Base-by-base conservation (phyloP, 495 filamentous ascomycete species). In the Talaromyces adpressus region DNA sequence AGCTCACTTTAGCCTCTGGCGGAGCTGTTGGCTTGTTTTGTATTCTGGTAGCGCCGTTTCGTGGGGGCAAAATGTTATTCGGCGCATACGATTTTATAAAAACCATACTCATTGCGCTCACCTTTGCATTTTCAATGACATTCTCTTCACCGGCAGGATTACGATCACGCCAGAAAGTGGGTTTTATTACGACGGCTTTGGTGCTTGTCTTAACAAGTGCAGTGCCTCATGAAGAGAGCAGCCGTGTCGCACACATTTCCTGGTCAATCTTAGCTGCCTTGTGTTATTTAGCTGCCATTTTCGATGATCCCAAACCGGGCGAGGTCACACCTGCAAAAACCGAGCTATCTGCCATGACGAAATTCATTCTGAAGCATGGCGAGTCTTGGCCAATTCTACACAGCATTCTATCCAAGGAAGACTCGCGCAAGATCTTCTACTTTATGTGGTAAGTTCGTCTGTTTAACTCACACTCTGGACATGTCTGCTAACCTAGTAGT, bases 371-470 rank as follows among this genome's bases (percentile, higher is more conserved):
- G 22, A 81, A 76, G 0, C 78, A 81, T 39, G 86, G 86, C 18
- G 81, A 89, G 61, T 79, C 78, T 29, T 93, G 86, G 74, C 91
- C 92, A 3, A 72, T 98, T 14, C 64, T 96, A 14, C 86, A 96
- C 63, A 87, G 91, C 62, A 92, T 99, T 63, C 74, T 99, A 63
- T 83, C 87, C 25, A 92, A 97, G 67, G 93, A 92, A 67, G 93
- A 99, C 72, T 98, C 95, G 7, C 85, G 94, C 39, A 85, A 94
- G 30, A 99, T 99, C 64, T 93, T 96, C 68, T 99, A 98, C 77
- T 98, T 98, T 63, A 97, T 95, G 87, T 81, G 76, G 92, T 94
- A 78, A 66, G 85, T 78, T 36, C 30, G n/a, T 45, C 8, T 1
- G 62, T 62, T 12, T 63, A 54, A 39, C 1, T 30, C 29, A 1